Base-by-base conservation (phyloP, 2,329 filamentous ascomycete species). In the Hirsutella rhossiliensis region DNA sequence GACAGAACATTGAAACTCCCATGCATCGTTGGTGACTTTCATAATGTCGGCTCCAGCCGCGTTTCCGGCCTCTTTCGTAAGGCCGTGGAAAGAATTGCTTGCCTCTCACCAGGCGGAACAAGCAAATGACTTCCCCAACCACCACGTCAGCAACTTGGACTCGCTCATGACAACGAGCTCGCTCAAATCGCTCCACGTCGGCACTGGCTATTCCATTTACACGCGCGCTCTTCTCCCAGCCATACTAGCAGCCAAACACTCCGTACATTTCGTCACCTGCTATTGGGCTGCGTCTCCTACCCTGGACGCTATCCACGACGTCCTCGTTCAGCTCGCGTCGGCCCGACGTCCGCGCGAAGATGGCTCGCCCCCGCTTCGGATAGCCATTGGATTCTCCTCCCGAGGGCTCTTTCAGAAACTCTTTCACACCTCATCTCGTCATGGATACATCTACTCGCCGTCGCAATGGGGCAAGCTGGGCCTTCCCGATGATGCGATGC, bases 301-400 rank as follows among this genome's bases (percentile, higher is more conserved):
- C 0, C 67, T 81, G 17, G 64, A 72, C 4, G 70, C 70, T 1
- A 64, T 92, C 12, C 69, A 66, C 34, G 63, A 73, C 4, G 67
- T 78, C 0, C 69, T 92, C 1, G 61, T 69, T 13, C 66, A 66
- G 42, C 69, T 92, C 9, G 84, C 82, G 1, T 63, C 34, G 23
- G 65, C 52, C 43, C 63, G 52, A 40, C 59, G 54, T 50, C 45
- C 51, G n/a, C 23, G 42, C 13, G 43, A 51, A 23, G 50, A 53
- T 17, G 31, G 47, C 42, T 52, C 45, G 46, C 60, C 48, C 27
- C 47, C 48, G 1, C 67, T 89, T 18, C 69, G 67, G n/a, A 71
- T 92, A 5, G 75, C 76, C 15, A 77, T 94, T 43, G 84, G 85
- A 47, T 82, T 94, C 54, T 94, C 87, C 0, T 89, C 84, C 0